Evolutionary conservation across 768 basidiomycete species (phyloP).

Genomic region (Tricholoma matsutake): DNA sequence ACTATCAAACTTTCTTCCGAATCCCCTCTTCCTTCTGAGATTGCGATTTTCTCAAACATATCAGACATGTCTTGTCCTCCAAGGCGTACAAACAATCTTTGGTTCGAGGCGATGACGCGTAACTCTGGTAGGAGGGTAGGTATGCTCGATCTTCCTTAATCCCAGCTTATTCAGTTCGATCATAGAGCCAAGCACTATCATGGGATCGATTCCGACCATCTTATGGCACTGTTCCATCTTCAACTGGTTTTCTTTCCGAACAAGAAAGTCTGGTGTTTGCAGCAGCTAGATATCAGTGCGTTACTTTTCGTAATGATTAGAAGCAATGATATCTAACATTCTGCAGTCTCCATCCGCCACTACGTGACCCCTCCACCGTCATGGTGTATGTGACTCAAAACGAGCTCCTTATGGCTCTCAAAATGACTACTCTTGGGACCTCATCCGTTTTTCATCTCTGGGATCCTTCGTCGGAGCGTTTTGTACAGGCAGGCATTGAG

Average conservation of each 20-base stretch:
- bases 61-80: neutral
- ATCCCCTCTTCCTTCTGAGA: constrained; percentile 27
- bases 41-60: constrained; percentile 23
- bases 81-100: constrained; percentile 8
- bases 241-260: constrained; percentile 67
- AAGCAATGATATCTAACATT: constrained; percentile 1
- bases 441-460: constrained; percentile 68
- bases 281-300: constrained; percentile 61
- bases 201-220: constrained; percentile 58
- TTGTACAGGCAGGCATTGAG: constrained; percentile 43
- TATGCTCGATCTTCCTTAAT: constrained; percentile 7
- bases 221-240: constrained; percentile 26
- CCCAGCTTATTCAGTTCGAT: neutral
- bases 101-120: constrained; percentile 19
- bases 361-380: constrained; percentile 35
- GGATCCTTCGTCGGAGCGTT: constrained; percentile 53
- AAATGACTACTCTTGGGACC: constrained; percentile 57
- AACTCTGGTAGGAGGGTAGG: constrained; percentile 23
- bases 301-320: constrained; percentile 4
- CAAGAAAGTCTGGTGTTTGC: constrained; percentile 52
- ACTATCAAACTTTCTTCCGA: constrained; percentile 35
- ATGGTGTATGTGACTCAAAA: constrained; percentile 43
- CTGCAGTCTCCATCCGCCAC: constrained; percentile 46
- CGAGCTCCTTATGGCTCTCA: constrained; percentile 52
- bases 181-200: constrained; percentile 49